Percentiles rank a stretch among this genome's conserved stretches.
Conservation (phyloP, 2,329 filamentous ascomycete genomes). For the Ophiostoma sp. region DNA sequence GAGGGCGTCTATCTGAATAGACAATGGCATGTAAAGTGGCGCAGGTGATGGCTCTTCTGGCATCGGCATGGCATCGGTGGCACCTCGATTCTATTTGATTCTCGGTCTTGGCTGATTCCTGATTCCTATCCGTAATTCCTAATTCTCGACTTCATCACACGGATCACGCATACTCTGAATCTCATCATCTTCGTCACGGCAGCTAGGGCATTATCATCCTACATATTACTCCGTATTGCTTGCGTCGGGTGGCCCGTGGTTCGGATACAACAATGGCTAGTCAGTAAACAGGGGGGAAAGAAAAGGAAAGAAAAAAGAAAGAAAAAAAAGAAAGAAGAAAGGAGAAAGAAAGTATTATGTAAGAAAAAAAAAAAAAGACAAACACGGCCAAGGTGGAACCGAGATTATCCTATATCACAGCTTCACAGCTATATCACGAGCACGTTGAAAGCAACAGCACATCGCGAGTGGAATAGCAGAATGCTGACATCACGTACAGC, state of each 20-base stretch:
- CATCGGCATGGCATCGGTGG: no score
- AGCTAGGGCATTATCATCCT: neutral
- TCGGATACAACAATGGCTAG: no score
- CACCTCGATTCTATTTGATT: neutral
- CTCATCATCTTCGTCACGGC: neutral
- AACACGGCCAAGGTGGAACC: neutral
- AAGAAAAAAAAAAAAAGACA: neutral
- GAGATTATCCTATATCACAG: neutral
- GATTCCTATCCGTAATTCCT: no score
- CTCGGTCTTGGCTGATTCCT: neutral
- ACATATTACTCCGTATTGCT: neutral
- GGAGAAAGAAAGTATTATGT: no score
- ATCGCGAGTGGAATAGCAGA: no score
- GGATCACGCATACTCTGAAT: no score
- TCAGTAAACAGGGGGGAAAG: no score
- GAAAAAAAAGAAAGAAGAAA: no score
- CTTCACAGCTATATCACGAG: neutral
- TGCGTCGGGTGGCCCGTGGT: no score
- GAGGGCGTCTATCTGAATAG: neutral
- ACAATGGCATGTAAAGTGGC: neutral
- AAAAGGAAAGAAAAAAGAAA: no score
- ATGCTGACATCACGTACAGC: neutral
- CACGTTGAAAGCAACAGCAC: neutral
- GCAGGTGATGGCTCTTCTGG: neutral
- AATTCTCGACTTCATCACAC: no score